These are phyloP conservation scores for Sophora flavescens DNA, from an alignment of 306 rosid genomes.

Conservation along the genomic window DNA sequence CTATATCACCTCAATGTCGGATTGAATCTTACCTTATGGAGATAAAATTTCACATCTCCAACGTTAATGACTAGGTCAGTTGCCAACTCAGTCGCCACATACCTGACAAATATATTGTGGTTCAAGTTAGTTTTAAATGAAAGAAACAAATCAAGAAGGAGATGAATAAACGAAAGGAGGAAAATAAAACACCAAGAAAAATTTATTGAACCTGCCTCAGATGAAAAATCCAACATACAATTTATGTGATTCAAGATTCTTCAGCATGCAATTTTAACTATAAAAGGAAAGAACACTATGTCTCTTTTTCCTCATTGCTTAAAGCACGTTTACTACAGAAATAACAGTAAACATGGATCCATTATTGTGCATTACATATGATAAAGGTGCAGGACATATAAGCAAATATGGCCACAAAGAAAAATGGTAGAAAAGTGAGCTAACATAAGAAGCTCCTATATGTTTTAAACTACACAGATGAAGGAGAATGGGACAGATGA, in stretches of 20 bases:
- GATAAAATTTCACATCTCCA: slow-evolving; percentile 79
- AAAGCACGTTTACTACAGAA: slow-evolving; percentile 23
- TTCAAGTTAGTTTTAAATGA: slow-evolving; percentile 38
- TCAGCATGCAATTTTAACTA: slow-evolving; percentile 17
- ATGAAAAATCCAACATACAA: slow-evolving; percentile 3
- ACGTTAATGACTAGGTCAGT: slow-evolving; percentile 75
- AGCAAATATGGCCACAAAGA: neutral
- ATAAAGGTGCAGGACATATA: slow-evolving; percentile 15
- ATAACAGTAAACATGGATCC: neutral
- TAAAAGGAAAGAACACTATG: neutral
- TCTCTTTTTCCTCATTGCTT: neutral
- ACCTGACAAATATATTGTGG: slow-evolving; percentile 58
- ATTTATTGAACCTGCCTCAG: slow-evolving; percentile 1
- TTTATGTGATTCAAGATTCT: slow-evolving; percentile 17
- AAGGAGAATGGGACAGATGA: neutral
- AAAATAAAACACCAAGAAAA: neutral
- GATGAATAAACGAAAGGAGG: neutral
- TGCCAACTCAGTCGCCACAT: slow-evolving; percentile 78
- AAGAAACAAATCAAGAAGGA: slow-evolving; percentile 16
- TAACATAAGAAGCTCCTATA: slow-evolving; percentile 12
- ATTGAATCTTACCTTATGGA: slow-evolving; percentile 83
- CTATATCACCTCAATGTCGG: slow-evolving; percentile 34
- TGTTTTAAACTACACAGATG: neutral
- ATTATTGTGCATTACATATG: slow-evolving; percentile 11
- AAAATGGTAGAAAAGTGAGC: neutral